Evolutionary conservation across 1,139 yeast genomes (phyloP).

Genomic region (Meyerozyma smithsonii): DNA sequence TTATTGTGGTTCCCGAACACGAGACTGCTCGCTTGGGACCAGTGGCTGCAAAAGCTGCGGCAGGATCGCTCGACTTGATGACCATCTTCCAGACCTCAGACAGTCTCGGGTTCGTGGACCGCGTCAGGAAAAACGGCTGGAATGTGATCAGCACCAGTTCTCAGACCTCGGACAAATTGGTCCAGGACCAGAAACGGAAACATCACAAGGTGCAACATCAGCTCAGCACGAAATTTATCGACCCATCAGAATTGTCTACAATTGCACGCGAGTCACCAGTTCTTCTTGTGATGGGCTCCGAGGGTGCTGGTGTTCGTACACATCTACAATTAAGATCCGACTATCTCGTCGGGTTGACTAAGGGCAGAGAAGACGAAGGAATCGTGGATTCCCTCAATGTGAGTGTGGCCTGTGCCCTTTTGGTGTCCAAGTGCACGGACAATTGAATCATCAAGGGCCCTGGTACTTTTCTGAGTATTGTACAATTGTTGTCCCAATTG

Average conservation of each 20-base stretch:
- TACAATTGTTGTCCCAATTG: too few species aligned
- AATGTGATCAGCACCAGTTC: slow-evolving; percentile 60
- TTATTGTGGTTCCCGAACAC: slow-evolving; percentile 63
- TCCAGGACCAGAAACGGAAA: slow-evolving; percentile 17
- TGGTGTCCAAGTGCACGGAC: slow-evolving; percentile 44
- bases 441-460: too few species aligned
- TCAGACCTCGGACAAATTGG: slow-evolving; percentile 19
- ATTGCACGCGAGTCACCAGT: slow-evolving; percentile 51
- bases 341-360: slow-evolving; percentile 51
- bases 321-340: slow-evolving; percentile 60
- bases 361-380: slow-evolving; percentile 26
- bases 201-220: slow-evolving; percentile 16
- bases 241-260: slow-evolving; percentile 36
- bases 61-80: slow-evolving; percentile 82
- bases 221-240: slow-evolving; percentile 30
- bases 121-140: slow-evolving; percentile 63
- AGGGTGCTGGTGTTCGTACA: slow-evolving; percentile 77
- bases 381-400: slow-evolving; percentile 81
- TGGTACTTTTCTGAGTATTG: too few species aligned
- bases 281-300: slow-evolving; percentile 76
- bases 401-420: slow-evolving; percentile 79
- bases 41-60: slow-evolving; percentile 73
- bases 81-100: slow-evolving; percentile 54
- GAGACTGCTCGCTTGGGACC: slow-evolving; percentile 76
- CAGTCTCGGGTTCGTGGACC: slow-evolving; percentile 60